phyloP scores from a whole-genome alignment of 805 yeast genomes.

The Candida vartiovaarae region DNA sequence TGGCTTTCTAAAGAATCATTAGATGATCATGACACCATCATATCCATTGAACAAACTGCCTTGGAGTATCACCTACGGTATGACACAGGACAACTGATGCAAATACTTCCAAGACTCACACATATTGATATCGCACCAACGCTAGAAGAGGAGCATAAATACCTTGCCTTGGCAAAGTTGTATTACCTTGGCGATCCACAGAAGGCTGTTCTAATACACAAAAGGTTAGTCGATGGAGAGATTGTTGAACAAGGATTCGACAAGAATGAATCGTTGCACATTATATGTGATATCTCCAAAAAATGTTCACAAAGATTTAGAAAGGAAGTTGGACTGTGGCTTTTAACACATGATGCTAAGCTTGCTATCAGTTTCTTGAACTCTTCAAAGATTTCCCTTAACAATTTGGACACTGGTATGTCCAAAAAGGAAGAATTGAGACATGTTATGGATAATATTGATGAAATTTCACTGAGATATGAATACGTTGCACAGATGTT shows the following conservation, averaged over 20 bases:
- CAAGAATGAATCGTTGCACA: constrained; percentile 7
- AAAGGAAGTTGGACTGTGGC: constrained; percentile 17
- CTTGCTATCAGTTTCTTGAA: constrained; percentile 17
- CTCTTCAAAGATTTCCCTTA: constrained; percentile 9
- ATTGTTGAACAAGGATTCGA: constrained; percentile 6
- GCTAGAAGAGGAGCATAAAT: constrained; percentile 6
- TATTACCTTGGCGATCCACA: constrained; percentile 1
- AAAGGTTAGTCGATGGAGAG: constrained; percentile 10
- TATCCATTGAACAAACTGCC: constrained; percentile 13
- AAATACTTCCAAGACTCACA: constrained; percentile 1
- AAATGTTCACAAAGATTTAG: constrained; percentile 8
- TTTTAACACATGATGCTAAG: constrained; percentile 15
- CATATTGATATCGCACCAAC: constrained; percentile 5
- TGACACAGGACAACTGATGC: constrained; percentile 7
- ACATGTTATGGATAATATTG: constrained; percentile 12
- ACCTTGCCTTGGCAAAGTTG: constrained; percentile 11
- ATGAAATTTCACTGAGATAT: constrained; percentile 13
- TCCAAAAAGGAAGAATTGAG: constrained; percentile 12
- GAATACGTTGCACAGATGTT: constrained; percentile 16
- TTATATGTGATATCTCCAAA: constrained; percentile 8
- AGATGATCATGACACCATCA: constrained; percentile 10
- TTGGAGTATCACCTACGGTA: constrained; percentile 8
- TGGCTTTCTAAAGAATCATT: constrained; percentile 17
- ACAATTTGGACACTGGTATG: constrained; percentile 7
- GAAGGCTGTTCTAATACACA: constrained; percentile 7